Conservation (phyloP, 2,329 filamentous ascomycete species). For the Nothomitra cinnamomea region DNA sequence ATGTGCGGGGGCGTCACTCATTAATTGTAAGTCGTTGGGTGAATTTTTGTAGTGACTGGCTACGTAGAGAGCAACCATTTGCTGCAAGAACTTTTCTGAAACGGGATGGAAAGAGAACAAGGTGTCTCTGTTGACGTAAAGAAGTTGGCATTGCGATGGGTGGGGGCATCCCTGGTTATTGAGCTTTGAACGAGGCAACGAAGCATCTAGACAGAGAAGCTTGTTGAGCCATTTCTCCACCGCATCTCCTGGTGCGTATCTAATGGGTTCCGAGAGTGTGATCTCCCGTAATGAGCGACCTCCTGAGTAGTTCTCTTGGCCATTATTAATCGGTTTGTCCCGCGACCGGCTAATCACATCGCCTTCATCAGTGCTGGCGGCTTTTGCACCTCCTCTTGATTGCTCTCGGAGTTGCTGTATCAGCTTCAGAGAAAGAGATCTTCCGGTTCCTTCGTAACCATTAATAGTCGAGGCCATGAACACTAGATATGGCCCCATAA, state of each 20-base stretch:
- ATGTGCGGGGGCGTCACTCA: conserved; percentile 94
- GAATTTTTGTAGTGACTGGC: conserved; percentile 97
- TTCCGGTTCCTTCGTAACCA: conserved; percentile 91
- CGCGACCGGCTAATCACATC: conserved; percentile 63
- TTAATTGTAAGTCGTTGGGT: conserved; percentile 92
- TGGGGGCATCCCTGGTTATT: conserved; percentile 69
- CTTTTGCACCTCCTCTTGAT: conserved; percentile 47
- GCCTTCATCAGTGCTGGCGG: conserved; percentile 36
- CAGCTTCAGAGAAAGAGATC: conserved; percentile 85
- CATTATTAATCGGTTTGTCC: conserved; percentile 51
- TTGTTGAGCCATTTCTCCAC: conserved; percentile 97
- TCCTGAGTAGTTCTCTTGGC: conserved; percentile 39
- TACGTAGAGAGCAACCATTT: conserved; percentile 96
- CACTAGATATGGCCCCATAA: conserved; percentile 92
- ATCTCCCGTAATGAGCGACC: conserved; percentile 78
- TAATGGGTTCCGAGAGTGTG: conserved; percentile 81
- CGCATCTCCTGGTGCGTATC: conserved; percentile 76
- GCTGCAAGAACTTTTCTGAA: conserved; percentile 90
- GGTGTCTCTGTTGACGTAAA: conserved; percentile 91
- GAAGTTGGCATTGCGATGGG: conserved; percentile 75
- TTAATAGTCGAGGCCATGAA: conserved; percentile 99
- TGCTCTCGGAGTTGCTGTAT: conserved; percentile 95
- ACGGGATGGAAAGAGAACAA: conserved; percentile 96
- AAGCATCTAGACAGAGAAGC: conserved; percentile 84
- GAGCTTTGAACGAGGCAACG: conserved; percentile 59